phyloP scores from a whole-genome alignment of 108 stramenopile species.

The Fragilaria radians region DNA sequence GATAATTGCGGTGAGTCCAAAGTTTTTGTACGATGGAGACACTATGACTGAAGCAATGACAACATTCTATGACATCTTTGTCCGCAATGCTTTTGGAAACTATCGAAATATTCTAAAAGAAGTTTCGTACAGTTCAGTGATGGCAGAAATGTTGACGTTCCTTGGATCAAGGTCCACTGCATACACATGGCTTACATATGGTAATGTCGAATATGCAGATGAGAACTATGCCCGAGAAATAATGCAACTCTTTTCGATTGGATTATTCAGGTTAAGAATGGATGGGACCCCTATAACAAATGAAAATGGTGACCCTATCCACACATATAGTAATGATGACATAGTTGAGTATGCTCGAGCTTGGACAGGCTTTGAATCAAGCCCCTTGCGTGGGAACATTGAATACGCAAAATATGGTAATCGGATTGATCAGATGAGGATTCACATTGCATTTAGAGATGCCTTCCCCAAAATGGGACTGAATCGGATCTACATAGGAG shows the following conservation, averaged over 20 bases:
- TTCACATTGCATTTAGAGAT: slow-evolving; percentile 28
- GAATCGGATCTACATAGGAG: slow-evolving; percentile 43
- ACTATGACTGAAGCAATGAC: slow-evolving; percentile 19
- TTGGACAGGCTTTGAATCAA: slow-evolving; percentile 38
- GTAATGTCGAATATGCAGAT: slow-evolving; percentile 22
- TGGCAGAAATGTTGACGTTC: slow-evolving; percentile 37
- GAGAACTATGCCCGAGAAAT: slow-evolving; percentile 57
- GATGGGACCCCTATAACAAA: slow-evolving; percentile 40
- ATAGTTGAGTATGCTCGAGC: slow-evolving; percentile 33
- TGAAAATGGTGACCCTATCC: slow-evolving; percentile 21
- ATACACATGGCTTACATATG: neutral
- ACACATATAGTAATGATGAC: slow-evolving; percentile 38
- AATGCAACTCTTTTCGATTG: slow-evolving; percentile 53
- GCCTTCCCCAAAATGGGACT: slow-evolving; percentile 44
- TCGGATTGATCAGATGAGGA: slow-evolving; percentile 34
- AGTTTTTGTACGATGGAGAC: neutral
- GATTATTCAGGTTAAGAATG: slow-evolving; percentile 27
- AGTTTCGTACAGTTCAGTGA: slow-evolving; percentile 41
- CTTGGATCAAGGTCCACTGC: slow-evolving; percentile 1
- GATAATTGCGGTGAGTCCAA: slow-evolving; percentile 23
- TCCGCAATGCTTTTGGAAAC: slow-evolving; percentile 65
- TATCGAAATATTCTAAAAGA: slow-evolving; percentile 51
- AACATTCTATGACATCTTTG: slow-evolving; percentile 69
- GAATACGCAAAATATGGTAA: slow-evolving; percentile 18
- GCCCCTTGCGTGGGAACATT: slow-evolving; percentile 19